Conservation (phyloP, 2,329 filamentous ascomycete genomes). For the Paramyrothecium sp. region DNA sequence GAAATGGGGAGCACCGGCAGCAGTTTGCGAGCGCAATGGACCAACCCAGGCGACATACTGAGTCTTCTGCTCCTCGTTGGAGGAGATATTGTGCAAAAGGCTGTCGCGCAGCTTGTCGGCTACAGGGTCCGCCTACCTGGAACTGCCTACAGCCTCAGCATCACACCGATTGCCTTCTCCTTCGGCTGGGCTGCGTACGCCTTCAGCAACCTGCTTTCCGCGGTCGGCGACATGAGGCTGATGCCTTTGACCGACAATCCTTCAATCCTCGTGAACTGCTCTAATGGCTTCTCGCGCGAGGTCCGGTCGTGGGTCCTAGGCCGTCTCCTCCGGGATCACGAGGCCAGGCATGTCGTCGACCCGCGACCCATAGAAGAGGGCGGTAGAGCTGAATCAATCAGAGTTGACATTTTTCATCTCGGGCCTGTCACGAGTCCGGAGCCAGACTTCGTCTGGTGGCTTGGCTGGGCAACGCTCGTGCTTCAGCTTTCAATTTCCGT, state of each 20-base stretch:
- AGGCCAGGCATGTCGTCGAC: not conserved
- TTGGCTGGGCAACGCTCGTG: not conserved
- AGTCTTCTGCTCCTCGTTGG: constrained; percentile 5
- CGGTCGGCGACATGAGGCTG: not conserved
- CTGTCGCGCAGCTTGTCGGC: constrained; percentile 4
- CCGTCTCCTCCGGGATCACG: not conserved
- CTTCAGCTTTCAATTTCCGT: not conserved
- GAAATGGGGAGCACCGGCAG: too few species aligned
- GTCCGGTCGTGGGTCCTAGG: not conserved
- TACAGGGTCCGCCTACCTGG: not conserved
- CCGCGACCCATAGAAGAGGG: not conserved
- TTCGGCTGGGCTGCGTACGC: constrained; percentile 6
- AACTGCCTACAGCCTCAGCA: not conserved
- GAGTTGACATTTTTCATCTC: constrained; percentile 1
- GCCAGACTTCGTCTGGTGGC: constrained; percentile 1
- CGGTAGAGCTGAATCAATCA: not conserved
- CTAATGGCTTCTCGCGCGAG: not conserved
- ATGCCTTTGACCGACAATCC: not conserved
- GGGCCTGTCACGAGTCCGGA: not conserved
- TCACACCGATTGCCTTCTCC: constrained; percentile 1
- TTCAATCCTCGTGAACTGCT: not conserved
- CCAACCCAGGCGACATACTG: constrained; percentile 2
- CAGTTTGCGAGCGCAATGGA: constrained; percentile 15
- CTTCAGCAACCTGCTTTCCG: not conserved
- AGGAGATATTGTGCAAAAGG: constrained; percentile 4